Evolutionary conservation across 345 rosid genomes (phyloP).

Genomic region (Eucalyptus regnans): DNA sequence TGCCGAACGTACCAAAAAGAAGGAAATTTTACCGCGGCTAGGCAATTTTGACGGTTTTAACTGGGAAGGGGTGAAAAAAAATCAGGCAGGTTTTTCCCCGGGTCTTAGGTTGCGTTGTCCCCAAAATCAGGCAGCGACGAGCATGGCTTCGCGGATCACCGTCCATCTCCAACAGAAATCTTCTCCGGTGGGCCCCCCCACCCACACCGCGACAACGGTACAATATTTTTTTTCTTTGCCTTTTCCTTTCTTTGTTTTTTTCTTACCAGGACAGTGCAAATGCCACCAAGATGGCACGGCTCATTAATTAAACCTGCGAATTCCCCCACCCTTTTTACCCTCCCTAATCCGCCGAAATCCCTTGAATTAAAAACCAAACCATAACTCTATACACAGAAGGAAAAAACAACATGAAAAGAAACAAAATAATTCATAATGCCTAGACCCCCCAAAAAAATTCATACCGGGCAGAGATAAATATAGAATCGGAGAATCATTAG

Average conservation of each 20-base stretch:
- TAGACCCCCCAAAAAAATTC: accelerated
- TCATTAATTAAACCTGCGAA: neutral
- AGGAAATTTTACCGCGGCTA: neutral
- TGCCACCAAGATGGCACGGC: neutral
- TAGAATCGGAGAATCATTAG: neutral
- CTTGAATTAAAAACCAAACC: neutral
- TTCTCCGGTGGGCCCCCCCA: neutral
- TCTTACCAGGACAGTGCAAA: neutral
- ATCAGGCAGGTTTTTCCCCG: neutral
- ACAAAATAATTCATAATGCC: neutral
- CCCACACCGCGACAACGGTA: neutral
- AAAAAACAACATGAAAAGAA: neutral
- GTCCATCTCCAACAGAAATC: neutral
- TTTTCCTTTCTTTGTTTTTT: neutral
- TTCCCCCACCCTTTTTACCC: neutral
- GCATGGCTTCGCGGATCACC: neutral
- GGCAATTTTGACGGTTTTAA: neutral
- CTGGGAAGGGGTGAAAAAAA: neutral
- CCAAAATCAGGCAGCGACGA: neutral
- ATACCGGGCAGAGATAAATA: accelerated
- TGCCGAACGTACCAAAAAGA: neutral
- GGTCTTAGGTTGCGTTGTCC: neutral
- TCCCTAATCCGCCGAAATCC: neutral
- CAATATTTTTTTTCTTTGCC: neutral
- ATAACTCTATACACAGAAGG: neutral